Percentiles rank a stretch among this genome's conserved stretches.
Conservation (phyloP, 2,329 filamentous ascomycete species). For the Venturia pyrina region DNA sequence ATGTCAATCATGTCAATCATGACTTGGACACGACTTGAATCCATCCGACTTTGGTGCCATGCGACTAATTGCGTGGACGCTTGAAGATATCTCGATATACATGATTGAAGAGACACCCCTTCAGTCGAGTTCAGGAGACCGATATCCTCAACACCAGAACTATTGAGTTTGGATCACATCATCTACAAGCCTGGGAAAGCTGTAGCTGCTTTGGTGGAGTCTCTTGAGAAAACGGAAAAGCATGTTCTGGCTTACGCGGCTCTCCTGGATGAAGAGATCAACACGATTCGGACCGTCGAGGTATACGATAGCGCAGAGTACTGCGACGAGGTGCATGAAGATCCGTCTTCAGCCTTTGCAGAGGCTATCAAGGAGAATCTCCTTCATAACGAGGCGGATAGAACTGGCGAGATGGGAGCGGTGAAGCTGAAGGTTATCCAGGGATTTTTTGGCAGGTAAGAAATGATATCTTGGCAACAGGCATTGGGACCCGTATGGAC, state of each 20-base stretch:
- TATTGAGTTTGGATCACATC: conserved; percentile 1
- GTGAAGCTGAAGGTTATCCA: conserved; percentile 10
- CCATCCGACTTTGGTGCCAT: neutral
- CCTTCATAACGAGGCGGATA: neutral
- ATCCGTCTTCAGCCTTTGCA: neutral
- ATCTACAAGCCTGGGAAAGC: neutral
- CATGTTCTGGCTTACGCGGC: neutral
- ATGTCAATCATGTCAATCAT: no score
- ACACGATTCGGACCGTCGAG: neutral
- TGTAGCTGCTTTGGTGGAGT: neutral
- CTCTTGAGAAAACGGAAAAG: neutral
- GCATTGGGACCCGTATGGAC: no score
- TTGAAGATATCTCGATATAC: conserved; percentile 8
- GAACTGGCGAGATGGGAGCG: conserved; percentile 4
- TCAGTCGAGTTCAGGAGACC: neutral
- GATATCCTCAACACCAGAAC: neutral
- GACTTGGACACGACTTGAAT: neutral
- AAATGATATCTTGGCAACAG: no score
- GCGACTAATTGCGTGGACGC: neutral
- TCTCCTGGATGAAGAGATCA: conserved; percentile 2
- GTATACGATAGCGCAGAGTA: conserved; percentile 2
- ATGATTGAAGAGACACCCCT: conserved; percentile 7
- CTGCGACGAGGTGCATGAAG: neutral
- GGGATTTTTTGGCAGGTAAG: conserved; percentile 4
- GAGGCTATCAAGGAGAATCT: conserved; percentile 4